These are phyloP conservation scores for Roridomyces roridus DNA, from an alignment of 768 basidiomycete species.

Conservation along the genomic window DNA sequence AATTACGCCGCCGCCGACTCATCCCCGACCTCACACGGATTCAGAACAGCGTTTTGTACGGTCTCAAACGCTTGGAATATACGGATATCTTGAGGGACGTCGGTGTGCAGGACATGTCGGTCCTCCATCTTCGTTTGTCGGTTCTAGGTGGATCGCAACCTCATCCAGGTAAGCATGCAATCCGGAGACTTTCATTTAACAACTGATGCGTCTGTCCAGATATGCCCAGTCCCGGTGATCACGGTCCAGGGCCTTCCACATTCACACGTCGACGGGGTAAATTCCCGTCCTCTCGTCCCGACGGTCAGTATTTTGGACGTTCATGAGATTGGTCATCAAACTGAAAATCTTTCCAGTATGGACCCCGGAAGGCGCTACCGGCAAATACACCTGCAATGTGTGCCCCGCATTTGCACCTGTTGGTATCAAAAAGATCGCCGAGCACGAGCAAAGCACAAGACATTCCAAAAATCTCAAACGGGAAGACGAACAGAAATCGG, in stretches of 20 bases:
- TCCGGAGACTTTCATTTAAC: not conserved
- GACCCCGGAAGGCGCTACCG: too few relatives aligned
- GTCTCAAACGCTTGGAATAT: not conserved
- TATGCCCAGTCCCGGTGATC: not conserved
- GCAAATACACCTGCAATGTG: too few relatives aligned
- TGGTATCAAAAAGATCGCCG: not conserved
- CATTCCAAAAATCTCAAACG: not conserved
- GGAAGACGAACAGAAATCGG: not conserved
- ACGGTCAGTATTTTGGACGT: too few relatives aligned
- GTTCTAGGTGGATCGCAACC: not conserved
- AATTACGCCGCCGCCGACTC: not conserved
- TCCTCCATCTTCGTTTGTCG: not conserved
- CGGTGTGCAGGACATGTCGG: slow-evolving; percentile 1
- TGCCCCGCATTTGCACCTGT: not conserved
- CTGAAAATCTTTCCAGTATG: too few relatives aligned
- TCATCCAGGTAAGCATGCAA: too few relatives aligned
- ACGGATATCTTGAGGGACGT: not conserved
- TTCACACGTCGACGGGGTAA: too few relatives aligned
- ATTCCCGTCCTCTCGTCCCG: too few relatives aligned
- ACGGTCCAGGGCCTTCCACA: too few relatives aligned
- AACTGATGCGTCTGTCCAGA: not conserved
- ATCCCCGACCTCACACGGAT: not conserved
- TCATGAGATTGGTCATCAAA: too few relatives aligned
- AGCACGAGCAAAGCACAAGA: not conserved
- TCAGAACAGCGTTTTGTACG: not conserved